These are phyloP conservation scores for Ophiorrhiza pumila DNA, from an alignment of 257 asterid species.

Conservation along the genomic window DNA sequence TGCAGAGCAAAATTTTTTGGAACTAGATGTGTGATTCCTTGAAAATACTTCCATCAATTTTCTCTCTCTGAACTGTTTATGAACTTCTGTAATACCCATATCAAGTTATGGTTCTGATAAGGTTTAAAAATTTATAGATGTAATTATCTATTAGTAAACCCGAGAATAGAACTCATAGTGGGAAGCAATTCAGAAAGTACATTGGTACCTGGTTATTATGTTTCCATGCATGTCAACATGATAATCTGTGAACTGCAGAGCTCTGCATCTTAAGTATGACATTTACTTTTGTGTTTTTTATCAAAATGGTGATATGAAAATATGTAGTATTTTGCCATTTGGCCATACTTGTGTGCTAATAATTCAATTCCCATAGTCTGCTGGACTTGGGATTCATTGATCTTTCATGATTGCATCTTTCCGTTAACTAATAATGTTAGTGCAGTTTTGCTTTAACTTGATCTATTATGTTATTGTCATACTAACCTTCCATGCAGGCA, in stretches of 20 bases:
- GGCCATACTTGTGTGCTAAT: not conserved
- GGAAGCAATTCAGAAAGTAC: not conserved
- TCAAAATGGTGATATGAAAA: not conserved
- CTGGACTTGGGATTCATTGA: not conserved
- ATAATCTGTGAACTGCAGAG: not conserved
- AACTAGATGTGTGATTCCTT: not conserved
- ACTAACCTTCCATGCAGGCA: slow-evolving; percentile 49
- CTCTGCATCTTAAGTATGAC: not conserved
- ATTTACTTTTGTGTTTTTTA: not conserved
- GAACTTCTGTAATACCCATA: not conserved
- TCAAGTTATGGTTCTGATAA: not conserved
- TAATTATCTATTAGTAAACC: not conserved
- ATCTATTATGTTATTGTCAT: not conserved
- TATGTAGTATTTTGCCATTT: not conserved
- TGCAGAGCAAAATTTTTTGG: not conserved
- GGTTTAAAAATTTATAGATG: not conserved
- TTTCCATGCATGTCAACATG: not conserved
- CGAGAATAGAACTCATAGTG: not conserved
- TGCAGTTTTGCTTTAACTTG: not conserved
- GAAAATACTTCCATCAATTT: not conserved
- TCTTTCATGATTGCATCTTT: not conserved
- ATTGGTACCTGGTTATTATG: slow-evolving; percentile 2
- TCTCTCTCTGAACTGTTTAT: not conserved
- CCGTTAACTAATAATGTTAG: not conserved
- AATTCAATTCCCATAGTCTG: not conserved